A percentile compares a stretch with the other conserved stretches of the same genome.
Evolutionary conservation across 768 basidiomycete genomes (phyloP).

Genomic region (Lanmaoa pseudosensibilis): DNA sequence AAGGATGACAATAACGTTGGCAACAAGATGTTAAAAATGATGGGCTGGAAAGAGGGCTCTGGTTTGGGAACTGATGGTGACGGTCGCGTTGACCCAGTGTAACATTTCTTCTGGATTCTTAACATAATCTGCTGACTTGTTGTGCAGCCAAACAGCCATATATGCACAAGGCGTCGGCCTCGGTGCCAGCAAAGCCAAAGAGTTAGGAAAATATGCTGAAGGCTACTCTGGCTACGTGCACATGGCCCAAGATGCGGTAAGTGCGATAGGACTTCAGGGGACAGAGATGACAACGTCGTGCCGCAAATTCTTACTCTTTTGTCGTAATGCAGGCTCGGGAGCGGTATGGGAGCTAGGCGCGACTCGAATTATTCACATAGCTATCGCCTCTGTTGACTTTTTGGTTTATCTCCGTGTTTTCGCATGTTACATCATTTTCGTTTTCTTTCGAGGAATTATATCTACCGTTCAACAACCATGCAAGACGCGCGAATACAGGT

Average conservation of each 20-base stretch:
- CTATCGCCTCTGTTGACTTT: slow-evolving; percentile 7
- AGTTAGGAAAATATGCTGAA: slow-evolving; percentile 69
- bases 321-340: slow-evolving; percentile 35
- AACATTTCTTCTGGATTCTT: slow-evolving; percentile 16
- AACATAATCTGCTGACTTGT: slow-evolving; percentile 9
- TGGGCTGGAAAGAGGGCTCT: slow-evolving; percentile 94
- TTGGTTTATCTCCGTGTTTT: slow-evolving; percentile 17
- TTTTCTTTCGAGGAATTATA: slow-evolving; percentile 20
- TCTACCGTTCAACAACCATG: slow-evolving; percentile 8
- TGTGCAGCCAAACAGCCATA: slow-evolving; percentile 70
- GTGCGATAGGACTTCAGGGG: slow-evolving; percentile 24
- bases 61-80: slow-evolving; percentile 83
- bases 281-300: slow-evolving; percentile 21
- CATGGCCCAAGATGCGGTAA: slow-evolving; percentile 71
- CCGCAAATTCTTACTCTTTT: slow-evolving; percentile 27
- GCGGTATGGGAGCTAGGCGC: slow-evolving; percentile 34
- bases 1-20: slow-evolving; percentile 87
- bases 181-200: slow-evolving; percentile 90
- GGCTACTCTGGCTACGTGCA: slow-evolving; percentile 70
- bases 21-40: slow-evolving; percentile 92
- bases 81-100: slow-evolving; percentile 88
- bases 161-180: slow-evolving; percentile 88
- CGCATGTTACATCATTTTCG: slow-evolving; percentile 12
- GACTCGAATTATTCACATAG: slow-evolving; percentile 11
- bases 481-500: neutral